Base-by-base conservation (phyloP, 352 stramenopile species). In the Pythium aquatile region DNA sequence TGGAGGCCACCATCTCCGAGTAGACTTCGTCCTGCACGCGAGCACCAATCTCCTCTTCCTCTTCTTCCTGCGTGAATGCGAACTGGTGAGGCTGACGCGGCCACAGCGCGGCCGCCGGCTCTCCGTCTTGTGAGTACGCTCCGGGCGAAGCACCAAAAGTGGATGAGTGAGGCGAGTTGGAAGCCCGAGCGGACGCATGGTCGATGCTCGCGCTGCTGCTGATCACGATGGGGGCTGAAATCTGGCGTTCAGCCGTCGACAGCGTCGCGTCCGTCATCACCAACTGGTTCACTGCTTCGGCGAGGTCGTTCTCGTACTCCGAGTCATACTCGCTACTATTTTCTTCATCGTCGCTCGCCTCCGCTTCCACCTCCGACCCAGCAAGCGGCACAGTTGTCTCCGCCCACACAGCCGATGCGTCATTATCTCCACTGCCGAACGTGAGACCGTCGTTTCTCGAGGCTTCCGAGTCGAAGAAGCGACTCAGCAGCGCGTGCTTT, bases 51-150 rank as follows among this genome's bases (percentile, higher is more conserved):
- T 94, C 85, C 11, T 77, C 81, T 30, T 72, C 75, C 52, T 94
- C 85, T 66, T 94, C 84, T 59, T 91, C 84, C 63, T 94, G 85
- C 14, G 85, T 91, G 53, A 94, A 94, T 8, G 83, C 85, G 59
- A 94, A 94, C 66, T 94, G 80, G 57, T 93, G 82, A 10, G 85
- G 85, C 56, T 90, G 82, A 17, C 85, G 76, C 28, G 85, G 85
- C 85, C 85, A 94, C 11, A 94, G 66, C 8, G 85, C 85, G 35
- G 83, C 83, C 32, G 85, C 76, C 1, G 85, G 85, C 33, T 94
- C 83, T 13, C 80, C 85, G 29, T 94, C 85, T 56, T 90, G 85
- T 3, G 81, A 89, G 17, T 67, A 78, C 1, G 74, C 74, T 3
- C 81, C 81, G 20, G 82, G 85, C 5, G 82, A 93, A 42, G 70